Base-by-base conservation (phyloP, 2,329 filamentous ascomycete species). In the Aspergillus floridensis region DNA sequence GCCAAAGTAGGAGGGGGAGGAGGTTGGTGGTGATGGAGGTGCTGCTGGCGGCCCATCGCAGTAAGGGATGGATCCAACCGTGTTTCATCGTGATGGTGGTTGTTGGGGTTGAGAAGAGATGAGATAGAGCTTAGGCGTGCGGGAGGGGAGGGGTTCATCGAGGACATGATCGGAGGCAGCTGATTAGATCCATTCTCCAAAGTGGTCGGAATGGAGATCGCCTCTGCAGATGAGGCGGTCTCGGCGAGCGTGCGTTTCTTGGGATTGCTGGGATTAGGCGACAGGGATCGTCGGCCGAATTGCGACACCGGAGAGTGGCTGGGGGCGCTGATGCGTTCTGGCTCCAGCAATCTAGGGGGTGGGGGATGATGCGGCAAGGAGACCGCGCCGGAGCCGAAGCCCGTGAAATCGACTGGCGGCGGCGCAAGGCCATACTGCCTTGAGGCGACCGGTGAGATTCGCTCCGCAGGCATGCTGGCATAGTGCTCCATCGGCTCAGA, bases 71-170 rank as follows among this genome's bases (percentile, higher is more conserved):
- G 74, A 48, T 81, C 79, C 52, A 80, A 66, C 14, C 73, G 77
- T 56, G 75, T 70, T 19, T 76, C 72, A n/a, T 74, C 71, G 6
- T 68, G 68, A 38, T 64, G 55, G 53, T 68, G 68, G 38, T 64
- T 56, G 53, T 70, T 68, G 12, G 74, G 61, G 35, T 92, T 92
- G 12, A 93, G 77, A 49, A 92, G 88, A 5, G 89, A 90, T 64
- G 88, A 90, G 62, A 92, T 92, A 3, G 88, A 91, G 19, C 87
- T 90, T 4, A 92, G 76, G 14, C 89, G 85, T 24, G 70, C 89
- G 83, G 47, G 84, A n/a, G 73, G 71, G 26, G 71, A 65, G 12
- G 69, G 70, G 50, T 75, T 72, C 26, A 63, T 65, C 5, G 70
- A 70, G n/a, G 69, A 70, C 66, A 72, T 76, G 56, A 76, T 78